Evolutionary conservation across 371 early-diverging fungal genomes (phyloP), one percentile per base, ranked within the genome.

Genomic region (Nematocida ironsii): DNA sequence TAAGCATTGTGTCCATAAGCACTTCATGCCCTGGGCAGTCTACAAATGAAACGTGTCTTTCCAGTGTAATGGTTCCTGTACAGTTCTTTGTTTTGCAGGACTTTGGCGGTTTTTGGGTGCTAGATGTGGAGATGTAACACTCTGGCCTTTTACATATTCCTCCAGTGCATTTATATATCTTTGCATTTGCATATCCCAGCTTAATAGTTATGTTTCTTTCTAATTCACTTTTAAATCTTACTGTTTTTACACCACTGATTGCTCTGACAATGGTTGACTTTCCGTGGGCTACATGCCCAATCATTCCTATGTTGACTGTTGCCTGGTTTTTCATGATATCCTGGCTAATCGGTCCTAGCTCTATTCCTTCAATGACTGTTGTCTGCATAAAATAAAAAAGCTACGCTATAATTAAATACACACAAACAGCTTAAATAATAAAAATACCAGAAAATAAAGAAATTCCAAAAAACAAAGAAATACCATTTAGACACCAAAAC

Each of bases 11-110:
- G 44, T 97, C 95, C 99, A 98, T 98, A 84, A 98, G 92, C 91
- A 98, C 94, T 90, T 99, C 99, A 95, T 99, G 99, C 75, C 99
- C 99, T 57, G 99, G 98, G 87, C 99, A 97, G 89, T 98, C 99
- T 70, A 98, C 98, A 90, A 99, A 99, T 25, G 95, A 94, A 45
- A 99, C 95, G 86, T 98, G 98, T 86, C 95, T 92, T 78, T 81
- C 72, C 62, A 86, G 60, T 50, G 42, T 70, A 25, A 82, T 45
- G 7, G 44, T 57, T 23, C 95, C 95, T 60, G 88, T 89, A 86
- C 97, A 99, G 13, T 92, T 92, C 25, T 90, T 84, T 70, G 93
- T 91, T 85, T 93, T 93, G 87, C 99, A 98, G 42, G 91, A 89
- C 72, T 94, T 93, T 82, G 95, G 93, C 92, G 91, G 75, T 23